phyloP scores from a whole-genome alignment of 2,329 filamentous ascomycete genomes.

The Pyricularia grisea region DNA sequence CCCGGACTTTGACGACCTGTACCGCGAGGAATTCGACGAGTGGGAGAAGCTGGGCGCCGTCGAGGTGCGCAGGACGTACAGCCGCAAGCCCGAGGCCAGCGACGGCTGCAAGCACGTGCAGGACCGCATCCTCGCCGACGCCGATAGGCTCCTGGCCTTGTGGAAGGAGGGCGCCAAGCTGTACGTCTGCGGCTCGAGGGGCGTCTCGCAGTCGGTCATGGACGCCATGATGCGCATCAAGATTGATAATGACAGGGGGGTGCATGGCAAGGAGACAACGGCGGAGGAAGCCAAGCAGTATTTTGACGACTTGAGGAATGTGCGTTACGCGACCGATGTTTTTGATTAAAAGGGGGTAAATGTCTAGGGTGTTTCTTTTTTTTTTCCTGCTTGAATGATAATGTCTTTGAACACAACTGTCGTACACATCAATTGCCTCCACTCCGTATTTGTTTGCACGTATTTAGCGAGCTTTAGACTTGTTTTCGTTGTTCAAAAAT shows the following conservation, averaged over 20 bases:
- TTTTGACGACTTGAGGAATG: conserved; percentile 3
- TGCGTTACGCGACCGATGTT: neutral
- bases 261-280: neutral
- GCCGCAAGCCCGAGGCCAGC: conserved; percentile 2
- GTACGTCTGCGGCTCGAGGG: conserved; percentile 49
- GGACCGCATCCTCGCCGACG: conserved; percentile 28
- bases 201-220: conserved; percentile 1
- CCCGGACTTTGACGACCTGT: conserved; percentile 9
- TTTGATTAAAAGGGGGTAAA: neutral
- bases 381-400: too few relatives aligned
- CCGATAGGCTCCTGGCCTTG: conserved; percentile 24
- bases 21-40: conserved; percentile 8
- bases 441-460: too few relatives aligned
- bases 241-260: neutral
- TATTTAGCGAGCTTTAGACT: too few relatives aligned
- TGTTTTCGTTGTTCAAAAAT: too few relatives aligned
- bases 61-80: conserved; percentile 9
- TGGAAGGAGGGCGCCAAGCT: conserved; percentile 40
- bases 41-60: conserved; percentile 8
- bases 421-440: too few relatives aligned
- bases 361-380: too few relatives aligned
- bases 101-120: conserved; percentile 38
- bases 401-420: too few relatives aligned
- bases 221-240: neutral
- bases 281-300: neutral